These are phyloP conservation scores for Talaromyces adpressus DNA, from an alignment of 495 filamentous ascomycete genomes.

Conservation along the genomic window DNA sequence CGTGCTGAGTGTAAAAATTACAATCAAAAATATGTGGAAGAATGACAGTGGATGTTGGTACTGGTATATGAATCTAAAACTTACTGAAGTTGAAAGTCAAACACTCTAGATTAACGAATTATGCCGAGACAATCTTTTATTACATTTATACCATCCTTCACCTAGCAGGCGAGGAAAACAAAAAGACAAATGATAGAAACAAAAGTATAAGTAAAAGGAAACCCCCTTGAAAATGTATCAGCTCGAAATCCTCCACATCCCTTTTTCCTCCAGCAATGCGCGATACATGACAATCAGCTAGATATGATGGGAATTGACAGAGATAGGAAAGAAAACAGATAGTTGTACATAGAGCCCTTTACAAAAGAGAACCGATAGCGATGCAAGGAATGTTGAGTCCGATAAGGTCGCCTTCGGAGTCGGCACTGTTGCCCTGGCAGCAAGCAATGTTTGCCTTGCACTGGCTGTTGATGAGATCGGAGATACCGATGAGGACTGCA, in stretches of 20 bases:
- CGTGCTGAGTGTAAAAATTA: too few relatives aligned
- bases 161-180: neutral
- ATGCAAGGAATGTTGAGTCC: constrained; percentile 44
- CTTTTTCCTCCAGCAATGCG: neutral
- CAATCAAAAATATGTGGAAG: too few relatives aligned
- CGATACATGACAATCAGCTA: constrained; percentile 4
- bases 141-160: constrained; percentile 5
- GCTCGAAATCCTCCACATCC: neutral
- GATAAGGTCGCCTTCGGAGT: constrained; percentile 31
- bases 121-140: constrained; percentile 7
- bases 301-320: neutral
- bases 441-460: constrained; percentile 50
- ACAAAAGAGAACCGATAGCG: constrained; percentile 44
- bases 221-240: neutral
- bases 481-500: constrained; percentile 27
- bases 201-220: neutral
- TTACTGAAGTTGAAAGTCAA: neutral
- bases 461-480: constrained; percentile 40
- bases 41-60: too few relatives aligned
- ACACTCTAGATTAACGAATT: neutral
- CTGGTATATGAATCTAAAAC: too few relatives aligned
- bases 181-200: constrained; percentile 1
- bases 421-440: constrained; percentile 37
- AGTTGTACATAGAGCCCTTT: constrained; percentile 19
- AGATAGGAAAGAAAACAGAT: neutral